Conservation (phyloP, 495 filamentous ascomycete species). For the Penicillium crystallinum region DNA sequence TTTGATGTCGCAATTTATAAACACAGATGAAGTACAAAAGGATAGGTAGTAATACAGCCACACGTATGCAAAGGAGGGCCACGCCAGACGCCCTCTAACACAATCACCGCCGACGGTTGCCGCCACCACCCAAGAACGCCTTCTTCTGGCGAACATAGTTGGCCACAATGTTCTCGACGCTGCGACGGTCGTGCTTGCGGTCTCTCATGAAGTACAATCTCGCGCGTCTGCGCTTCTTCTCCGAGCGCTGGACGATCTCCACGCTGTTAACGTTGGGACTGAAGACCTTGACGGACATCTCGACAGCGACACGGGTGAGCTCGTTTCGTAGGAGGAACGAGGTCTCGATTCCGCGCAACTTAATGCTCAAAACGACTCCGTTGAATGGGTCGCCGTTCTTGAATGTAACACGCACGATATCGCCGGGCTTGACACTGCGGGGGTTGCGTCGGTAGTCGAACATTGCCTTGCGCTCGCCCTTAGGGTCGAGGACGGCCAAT, state of each 20-base stretch:
- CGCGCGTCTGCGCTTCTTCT: conserved; percentile 82
- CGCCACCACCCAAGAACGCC: conserved; percentile 37
- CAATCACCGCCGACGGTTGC: conserved; percentile 15
- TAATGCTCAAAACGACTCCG: conserved; percentile 80
- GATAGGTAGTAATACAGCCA: conserved; percentile 30
- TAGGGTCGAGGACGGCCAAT: conserved; percentile 71
- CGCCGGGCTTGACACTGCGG: conserved; percentile 71
- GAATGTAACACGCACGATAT: conserved; percentile 84
- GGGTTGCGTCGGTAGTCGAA: conserved; percentile 68
- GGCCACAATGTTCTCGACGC: conserved; percentile 65
- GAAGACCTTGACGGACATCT: conserved; percentile 97
- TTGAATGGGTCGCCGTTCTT: conserved; percentile 84
- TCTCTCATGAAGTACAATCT: conserved; percentile 86
- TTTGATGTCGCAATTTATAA: conserved; percentile 7
- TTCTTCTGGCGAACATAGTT: conserved; percentile 60
- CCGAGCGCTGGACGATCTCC: conserved; percentile 83
- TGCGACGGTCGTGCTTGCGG: conserved; percentile 63
- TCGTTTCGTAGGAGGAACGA: conserved; percentile 78
- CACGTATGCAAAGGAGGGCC: conserved; percentile 22
- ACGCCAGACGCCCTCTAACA: conserved; percentile 5
- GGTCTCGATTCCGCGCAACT: conserved; percentile 78
- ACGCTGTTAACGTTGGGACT: conserved; percentile 82
- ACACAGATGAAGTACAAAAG: conserved; percentile 7
- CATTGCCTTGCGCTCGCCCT: conserved; percentile 70
- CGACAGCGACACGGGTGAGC: conserved; percentile 77